Evolutionary conservation across 352 stramenopile genomes (phyloP), one percentile per base, ranked within the genome.

Genomic region (Globisporangium okanoganense): DNA sequence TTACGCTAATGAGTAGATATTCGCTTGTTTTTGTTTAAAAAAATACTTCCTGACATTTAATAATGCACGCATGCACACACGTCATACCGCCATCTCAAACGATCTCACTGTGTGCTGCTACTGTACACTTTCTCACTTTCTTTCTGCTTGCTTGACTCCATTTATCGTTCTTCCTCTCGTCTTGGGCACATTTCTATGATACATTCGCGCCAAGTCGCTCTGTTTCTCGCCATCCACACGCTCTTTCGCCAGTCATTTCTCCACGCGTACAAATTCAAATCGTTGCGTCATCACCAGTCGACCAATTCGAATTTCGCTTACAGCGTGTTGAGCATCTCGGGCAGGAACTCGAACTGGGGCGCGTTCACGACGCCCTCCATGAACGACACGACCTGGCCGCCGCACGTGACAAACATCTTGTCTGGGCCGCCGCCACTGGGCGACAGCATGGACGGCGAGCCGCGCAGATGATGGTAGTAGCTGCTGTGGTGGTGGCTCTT

Each of bases 311-410:
- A 44, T 44, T 7, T 50, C 51, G 10, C 40, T 64, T 29, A 65
- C 41, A 65, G 59, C 22, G 59, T 65, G 41, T 65, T 71, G 50
- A 75, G 59, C 51, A 55, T 52, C 40, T 87, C 77, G 36, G 78
- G 54, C 48, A 76, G 41, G 31, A 69, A 79, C 53, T 88, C 82
- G 49, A 80, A 73, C 35, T 73, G 66, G 16, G 82, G 82, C 65
- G 81, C 76, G 57, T 94, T 94, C 40, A 91, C 77, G 41, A 94
- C 84, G 48, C 84, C 84, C 20, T 90, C 84, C 80, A 94, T 88
- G 58, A 94, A 88, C 47, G 76, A 89, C 55, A 94, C 80, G 35
- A 92, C 73, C 54, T 94, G 84, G 1, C 84, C 84, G 22, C 84
- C 80, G 38, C 70, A 90, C 25, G 84, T 94, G n/a, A 94, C 72